These are phyloP conservation scores for Mycena filopes DNA, from an alignment of 768 basidiomycete species.

Conservation along the genomic window DNA sequence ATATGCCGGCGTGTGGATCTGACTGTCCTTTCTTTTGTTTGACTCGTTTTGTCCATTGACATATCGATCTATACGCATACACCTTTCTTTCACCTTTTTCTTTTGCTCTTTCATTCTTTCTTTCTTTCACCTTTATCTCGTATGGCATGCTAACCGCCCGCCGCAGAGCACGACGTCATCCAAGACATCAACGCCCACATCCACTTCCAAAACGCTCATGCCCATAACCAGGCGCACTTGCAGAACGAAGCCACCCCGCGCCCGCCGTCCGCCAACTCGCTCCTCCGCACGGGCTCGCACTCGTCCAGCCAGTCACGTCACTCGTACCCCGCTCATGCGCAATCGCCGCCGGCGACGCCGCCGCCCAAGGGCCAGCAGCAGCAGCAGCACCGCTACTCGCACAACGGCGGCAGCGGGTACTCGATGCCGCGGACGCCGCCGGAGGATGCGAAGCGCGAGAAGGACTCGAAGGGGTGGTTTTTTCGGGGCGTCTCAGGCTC, in stretches of 20 bases:
- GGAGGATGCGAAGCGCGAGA: constrained; percentile 11
- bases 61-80: too few relatives aligned
- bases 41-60: not conserved
- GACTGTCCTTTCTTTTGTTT: not conserved
- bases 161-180: constrained; percentile 27
- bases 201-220: too few relatives aligned
- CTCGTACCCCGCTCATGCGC: constrained; percentile 19
- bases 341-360: constrained; percentile 17
- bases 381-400: constrained; percentile 22
- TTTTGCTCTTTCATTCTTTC: not conserved
- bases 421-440: constrained; percentile 24
- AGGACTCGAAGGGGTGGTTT: constrained; percentile 51
- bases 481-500: constrained; percentile 56
- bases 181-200: constrained; percentile 20
- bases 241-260: constrained; percentile 19
- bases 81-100: not conserved
- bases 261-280: constrained; percentile 13
- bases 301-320: constrained; percentile 30
- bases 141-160: constrained; percentile 9
- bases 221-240: too few relatives aligned
- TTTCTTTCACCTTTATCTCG: not conserved
- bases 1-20: too few relatives aligned
- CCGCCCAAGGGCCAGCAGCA: constrained; percentile 10
- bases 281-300: constrained; percentile 25
- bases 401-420: constrained; percentile 5